A percentile compares a stretch with the other conserved stretches of the same genome.
Evolutionary conservation across 2,329 filamentous ascomycete genomes (phyloP).

Genomic region (Blumeria graminis): DNA sequence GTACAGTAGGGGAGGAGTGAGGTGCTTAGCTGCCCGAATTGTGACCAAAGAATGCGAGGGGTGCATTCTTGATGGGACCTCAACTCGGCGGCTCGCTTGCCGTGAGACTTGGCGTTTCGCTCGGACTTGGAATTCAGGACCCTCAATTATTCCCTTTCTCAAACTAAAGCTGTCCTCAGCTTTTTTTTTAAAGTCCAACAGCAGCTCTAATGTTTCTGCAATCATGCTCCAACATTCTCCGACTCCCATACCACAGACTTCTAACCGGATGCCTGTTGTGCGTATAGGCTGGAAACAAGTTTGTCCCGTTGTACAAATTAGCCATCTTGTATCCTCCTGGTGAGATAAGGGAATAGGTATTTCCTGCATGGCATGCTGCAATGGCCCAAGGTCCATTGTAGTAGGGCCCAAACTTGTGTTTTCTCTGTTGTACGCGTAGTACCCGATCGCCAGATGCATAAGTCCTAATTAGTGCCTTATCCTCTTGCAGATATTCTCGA

Average conservation of each 20-base stretch:
- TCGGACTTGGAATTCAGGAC: no score
- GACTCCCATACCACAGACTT: neutral
- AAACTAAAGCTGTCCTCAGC: no score
- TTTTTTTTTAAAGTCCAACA: no score
- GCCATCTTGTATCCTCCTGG: neutral
- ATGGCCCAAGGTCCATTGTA: neutral
- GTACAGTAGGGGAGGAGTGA: no score
- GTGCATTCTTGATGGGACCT: no score
- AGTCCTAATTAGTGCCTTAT: neutral
- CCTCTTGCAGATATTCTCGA: neutral
- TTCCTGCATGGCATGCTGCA: neutral
- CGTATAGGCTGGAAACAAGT: neutral
- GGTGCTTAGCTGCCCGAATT: no score
- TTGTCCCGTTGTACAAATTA: neutral
- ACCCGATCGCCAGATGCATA: neutral
- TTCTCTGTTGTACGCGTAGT: neutral
- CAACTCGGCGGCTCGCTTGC: no score
- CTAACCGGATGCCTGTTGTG: neutral
- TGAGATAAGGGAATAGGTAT: neutral
- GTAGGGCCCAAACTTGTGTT: neutral
- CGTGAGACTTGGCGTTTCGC: no score
- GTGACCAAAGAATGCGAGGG: no score
- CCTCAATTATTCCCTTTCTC: no score
- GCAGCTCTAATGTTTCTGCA: no score
- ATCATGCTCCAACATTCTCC: no score